phyloP scores from a whole-genome alignment of 768 basidiomycete species.

The Boletus rufocinnamomeus region DNA sequence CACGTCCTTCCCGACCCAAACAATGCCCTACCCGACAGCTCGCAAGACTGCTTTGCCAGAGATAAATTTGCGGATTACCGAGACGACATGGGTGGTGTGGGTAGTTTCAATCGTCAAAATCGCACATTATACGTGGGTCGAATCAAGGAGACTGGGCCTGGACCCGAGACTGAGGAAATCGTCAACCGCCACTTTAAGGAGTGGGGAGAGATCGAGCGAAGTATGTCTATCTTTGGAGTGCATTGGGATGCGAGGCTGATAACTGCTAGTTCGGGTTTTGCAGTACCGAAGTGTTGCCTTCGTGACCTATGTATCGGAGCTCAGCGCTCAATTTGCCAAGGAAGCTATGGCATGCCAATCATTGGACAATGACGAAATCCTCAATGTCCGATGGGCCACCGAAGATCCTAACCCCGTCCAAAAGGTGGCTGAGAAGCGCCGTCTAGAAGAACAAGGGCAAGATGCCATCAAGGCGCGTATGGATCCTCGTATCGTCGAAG shows the following conservation, averaged over 20 bases:
- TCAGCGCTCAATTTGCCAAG: slow-evolving; percentile 92
- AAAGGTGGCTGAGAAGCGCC: slow-evolving; percentile 80
- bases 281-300: slow-evolving; percentile 96
- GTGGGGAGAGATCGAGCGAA: slow-evolving; percentile 91
- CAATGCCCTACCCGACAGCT: slow-evolving; percentile 78
- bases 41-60: slow-evolving; percentile 95
- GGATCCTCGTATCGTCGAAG: slow-evolving; percentile 87
- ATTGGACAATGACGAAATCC: slow-evolving; percentile 93
- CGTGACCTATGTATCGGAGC: slow-evolving; percentile 88
- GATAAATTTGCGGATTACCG: slow-evolving; percentile 97
- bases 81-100: slow-evolving; percentile 99
- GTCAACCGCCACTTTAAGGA: slow-evolving; percentile 92
- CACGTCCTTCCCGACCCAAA: slow-evolving; percentile 81
- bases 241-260: slow-evolving; percentile 9
- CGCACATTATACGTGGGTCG: slow-evolving; percentile 93
- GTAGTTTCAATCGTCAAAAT: slow-evolving; percentile 93
- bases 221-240: slow-evolving; percentile 48
- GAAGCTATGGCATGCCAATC: slow-evolving; percentile 99
- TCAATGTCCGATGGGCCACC: slow-evolving; percentile 99
- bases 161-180: slow-evolving; percentile 89
- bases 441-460: slow-evolving; percentile 82
- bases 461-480: slow-evolving; percentile 83
- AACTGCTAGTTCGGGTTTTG: slow-evolving; percentile 71
- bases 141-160: slow-evolving; percentile 88
- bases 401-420: slow-evolving; percentile 96